These are phyloP conservation scores for Alternaria conjuncta DNA, from an alignment of 2,329 filamentous ascomycete genomes.

Conservation along the genomic window DNA sequence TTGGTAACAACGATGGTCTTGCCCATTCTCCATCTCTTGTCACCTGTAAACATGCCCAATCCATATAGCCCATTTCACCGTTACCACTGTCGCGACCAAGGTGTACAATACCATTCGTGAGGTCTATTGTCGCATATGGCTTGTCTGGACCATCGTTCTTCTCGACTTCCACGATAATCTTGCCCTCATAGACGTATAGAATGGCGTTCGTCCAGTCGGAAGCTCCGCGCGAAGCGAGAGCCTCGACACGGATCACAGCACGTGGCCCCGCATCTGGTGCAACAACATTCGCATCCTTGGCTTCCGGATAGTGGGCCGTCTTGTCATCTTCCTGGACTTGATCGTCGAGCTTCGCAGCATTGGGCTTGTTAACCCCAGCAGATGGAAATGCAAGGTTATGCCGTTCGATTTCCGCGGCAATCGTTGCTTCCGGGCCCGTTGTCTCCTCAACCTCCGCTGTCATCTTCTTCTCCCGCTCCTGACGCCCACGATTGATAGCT, in stretches of 20 bases:
- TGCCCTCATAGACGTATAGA: neutral
- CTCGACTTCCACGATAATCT: neutral
- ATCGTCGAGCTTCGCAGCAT: neutral
- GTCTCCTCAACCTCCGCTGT: neutral
- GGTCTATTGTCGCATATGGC: neutral
- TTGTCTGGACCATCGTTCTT: accelerated
- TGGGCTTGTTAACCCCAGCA: neutral
- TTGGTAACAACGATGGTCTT: no score
- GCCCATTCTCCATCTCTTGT: no score
- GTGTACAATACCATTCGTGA: no score
- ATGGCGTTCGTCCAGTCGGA: neutral
- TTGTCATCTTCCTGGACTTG: neutral
- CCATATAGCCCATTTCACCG: no score
- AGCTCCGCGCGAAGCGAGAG: no score
- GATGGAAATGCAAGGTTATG: accelerated
- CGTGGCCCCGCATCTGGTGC: neutral
- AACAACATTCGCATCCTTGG: neutral
- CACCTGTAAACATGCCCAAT: no score
- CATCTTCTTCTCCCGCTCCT: neutral
- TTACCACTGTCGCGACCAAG: no score
- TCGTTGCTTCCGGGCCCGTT: neutral
- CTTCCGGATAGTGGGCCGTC: neutral
- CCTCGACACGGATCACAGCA: neutral
- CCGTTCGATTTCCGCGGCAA: neutral
- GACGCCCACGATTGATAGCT: neutral